phyloP scores from a whole-genome alignment of 148 eudicot genomes.

The Fallopia convolvulus region DNA sequence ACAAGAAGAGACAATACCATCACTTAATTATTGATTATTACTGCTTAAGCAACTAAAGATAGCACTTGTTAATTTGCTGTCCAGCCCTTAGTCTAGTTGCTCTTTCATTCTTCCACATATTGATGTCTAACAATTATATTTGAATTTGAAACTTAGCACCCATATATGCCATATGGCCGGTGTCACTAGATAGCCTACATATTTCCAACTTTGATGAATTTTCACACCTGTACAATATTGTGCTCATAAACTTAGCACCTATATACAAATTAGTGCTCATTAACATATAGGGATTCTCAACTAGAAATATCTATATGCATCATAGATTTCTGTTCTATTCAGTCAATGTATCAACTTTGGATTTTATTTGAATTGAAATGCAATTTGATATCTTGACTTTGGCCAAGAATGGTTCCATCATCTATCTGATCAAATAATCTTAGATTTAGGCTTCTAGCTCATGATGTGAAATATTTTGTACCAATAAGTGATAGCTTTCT shows the following conservation, averaged over 20 bases:
- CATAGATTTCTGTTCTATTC: background rate
- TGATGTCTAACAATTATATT: background rate
- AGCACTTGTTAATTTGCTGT: background rate
- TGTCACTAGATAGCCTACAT: background rate
- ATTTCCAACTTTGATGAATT: background rate
- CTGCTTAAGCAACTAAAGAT: background rate
- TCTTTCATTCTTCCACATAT: background rate
- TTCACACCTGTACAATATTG: too few species aligned
- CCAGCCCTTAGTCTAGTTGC: background rate
- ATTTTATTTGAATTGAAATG: background rate
- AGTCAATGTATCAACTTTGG: background rate
- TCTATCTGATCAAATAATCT: background rate
- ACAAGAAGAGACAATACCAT: background rate
- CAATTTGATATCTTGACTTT: background rate
- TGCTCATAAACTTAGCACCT: too few species aligned
- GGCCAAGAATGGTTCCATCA: background rate
- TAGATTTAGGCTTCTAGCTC: background rate
- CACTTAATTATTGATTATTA: background rate
- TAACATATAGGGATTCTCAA: background rate
- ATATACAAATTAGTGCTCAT: too few species aligned
- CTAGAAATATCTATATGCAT: background rate
- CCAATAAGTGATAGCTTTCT: background rate
- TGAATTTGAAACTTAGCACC: slow-evolving; percentile 4
- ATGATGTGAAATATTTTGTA: background rate
- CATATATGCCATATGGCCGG: background rate